phyloP scores from a whole-genome alignment of 768 basidiomycete genomes.

The Lentinula sp. region DNA sequence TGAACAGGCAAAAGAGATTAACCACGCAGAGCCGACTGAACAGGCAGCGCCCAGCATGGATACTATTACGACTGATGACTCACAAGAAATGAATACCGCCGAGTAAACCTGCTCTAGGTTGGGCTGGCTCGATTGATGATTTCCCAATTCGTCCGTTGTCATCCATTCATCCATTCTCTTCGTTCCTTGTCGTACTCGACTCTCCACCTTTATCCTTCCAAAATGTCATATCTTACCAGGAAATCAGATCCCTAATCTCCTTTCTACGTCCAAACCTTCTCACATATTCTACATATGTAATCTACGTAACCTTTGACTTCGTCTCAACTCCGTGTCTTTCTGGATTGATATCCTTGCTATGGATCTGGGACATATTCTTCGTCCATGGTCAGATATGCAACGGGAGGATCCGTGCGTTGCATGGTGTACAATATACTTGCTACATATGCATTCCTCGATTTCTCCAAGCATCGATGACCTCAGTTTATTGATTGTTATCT shows the following conservation, averaged over 20 bases:
- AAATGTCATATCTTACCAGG: background rate
- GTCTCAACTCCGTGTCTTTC: background rate
- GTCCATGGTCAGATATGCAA: background rate
- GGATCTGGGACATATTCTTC: background rate
- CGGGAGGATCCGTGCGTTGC: background rate
- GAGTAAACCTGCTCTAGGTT: background rate
- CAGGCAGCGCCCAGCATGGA: background rate
- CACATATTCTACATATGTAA: background rate
- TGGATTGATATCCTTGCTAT: background rate
- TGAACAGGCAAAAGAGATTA: background rate
- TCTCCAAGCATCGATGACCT: background rate
- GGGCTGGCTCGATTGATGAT: background rate
- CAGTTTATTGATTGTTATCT: background rate
- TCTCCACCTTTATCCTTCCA: background rate
- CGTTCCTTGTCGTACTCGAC: background rate
- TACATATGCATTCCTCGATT: background rate
- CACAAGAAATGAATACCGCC: background rate
- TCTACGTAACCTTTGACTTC: background rate
- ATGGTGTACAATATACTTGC: background rate
- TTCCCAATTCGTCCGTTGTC: background rate
- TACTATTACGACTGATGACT: background rate
- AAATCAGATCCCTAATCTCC: background rate
- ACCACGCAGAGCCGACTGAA: background rate
- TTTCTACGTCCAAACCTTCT: background rate
- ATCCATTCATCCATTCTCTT: background rate